Base-by-base conservation (phyloP, 2,329 filamentous ascomycete genomes). In the Ascosphaera aggregata region DNA sequence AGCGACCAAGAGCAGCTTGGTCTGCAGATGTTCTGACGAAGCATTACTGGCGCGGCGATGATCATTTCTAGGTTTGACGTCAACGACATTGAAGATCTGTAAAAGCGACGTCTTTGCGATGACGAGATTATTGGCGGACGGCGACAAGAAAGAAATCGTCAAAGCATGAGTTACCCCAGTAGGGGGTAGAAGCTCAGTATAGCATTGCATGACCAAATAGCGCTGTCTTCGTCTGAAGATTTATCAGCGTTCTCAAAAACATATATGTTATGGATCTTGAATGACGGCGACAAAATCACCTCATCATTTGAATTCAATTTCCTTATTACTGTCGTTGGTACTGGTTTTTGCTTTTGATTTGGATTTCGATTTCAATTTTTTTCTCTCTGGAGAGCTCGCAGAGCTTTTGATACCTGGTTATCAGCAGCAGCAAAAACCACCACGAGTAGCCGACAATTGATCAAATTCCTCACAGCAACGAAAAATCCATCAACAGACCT, bases 191-290 rank as follows among this genome's bases (percentile, higher is more conserved):
- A 98, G 68, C 67, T 98, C 89, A 53, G 82, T 85, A 63, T 95
- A 95, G 67, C 82, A 92, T 71, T 95, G 86, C 86, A 95, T 95
- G 43, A 42, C 51, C n/a, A n/a, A n/a, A n/a, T n/a, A n/a, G n/a
- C n/a, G n/a, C n/a, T n/a, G n/a, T n/a, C n/a, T n/a, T n/a, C n/a
- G n/a, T n/a, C n/a, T n/a, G n/a, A n/a, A n/a, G n/a, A n/a, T n/a
- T n/a, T n/a, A n/a, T n/a, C n/a, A n/a, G n/a, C n/a, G n/a, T n/a
- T n/a, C n/a, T n/a, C n/a, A n/a, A n/a, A n/a, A n/a, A 11, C 22
- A 11, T 7, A 5, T 27, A 11, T 11, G 22, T 7, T 5, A 11
- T 5, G 22, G 11, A 7, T 27, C 7, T 27, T 5, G 11, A 27
- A 11, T 27, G 22, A 27, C 22, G 22, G 22, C 22, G 22, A 27